phyloP scores from a whole-genome alignment of 345 rosid genomes.

The Pistacia vera region DNA sequence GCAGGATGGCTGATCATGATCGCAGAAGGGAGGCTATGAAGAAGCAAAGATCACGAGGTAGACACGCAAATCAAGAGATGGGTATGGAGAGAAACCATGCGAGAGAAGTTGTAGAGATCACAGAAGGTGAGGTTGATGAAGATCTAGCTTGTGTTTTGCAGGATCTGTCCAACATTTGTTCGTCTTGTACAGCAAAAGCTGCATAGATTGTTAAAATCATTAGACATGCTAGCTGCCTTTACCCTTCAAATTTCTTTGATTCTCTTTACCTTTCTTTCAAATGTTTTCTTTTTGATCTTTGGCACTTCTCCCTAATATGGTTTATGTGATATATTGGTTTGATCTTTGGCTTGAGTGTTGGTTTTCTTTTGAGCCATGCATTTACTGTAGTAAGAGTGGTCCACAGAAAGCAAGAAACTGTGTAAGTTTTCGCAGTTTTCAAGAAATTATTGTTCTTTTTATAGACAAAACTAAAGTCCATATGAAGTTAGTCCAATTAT shows the following conservation, averaged over 20 bases:
- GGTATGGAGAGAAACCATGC: conserved; percentile 18
- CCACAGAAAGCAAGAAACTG: no score
- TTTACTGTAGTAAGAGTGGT: background rate
- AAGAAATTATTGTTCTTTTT: no score
- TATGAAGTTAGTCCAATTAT: no score
- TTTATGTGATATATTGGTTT: background rate
- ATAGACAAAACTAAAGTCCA: no score
- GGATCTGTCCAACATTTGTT: conserved; percentile 32
- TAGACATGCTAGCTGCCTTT: no score
- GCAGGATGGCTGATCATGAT: conserved; percentile 63
- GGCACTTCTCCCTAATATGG: background rate
- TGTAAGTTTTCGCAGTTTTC: no score
- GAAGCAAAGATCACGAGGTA: conserved; percentile 31
- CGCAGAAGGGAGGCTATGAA: conserved; percentile 49
- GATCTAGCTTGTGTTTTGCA: conserved; percentile 39
- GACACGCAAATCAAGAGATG: conserved; percentile 31
- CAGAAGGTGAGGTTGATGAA: conserved; percentile 29
- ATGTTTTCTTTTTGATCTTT: background rate
- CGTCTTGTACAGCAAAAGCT: conserved; percentile 46
- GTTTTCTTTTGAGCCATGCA: background rate
- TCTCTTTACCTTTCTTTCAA: background rate
- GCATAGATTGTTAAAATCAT: conserved; percentile 24
- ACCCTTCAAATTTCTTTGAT: no score
- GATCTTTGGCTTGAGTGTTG: background rate
- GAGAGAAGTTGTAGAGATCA: conserved; percentile 20